A percentile compares a stretch with the other conserved stretches of the same genome.
phyloP scores from a whole-genome alignment of 768 basidiomycete genomes.

The Chalciporus chontae region DNA sequence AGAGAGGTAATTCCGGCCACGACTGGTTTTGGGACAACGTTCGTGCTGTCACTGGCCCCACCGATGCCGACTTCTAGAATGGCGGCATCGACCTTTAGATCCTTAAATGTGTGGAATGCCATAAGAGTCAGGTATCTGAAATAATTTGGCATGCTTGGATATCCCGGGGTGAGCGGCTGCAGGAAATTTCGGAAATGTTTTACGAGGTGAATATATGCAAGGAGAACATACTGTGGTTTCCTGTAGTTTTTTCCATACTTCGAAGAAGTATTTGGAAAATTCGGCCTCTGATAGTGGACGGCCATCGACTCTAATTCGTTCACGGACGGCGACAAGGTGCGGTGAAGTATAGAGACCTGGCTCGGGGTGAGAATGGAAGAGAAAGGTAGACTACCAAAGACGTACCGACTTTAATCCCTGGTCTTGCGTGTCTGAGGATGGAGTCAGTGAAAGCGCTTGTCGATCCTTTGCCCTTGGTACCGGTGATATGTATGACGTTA shows the following conservation, averaged over 20 bases:
- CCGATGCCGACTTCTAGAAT: slow-evolving; percentile 97
- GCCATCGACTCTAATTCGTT: slow-evolving; percentile 93
- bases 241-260: slow-evolving; percentile 88
- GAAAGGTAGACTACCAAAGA: background rate
- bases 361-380: background rate
- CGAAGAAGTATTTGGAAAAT: slow-evolving; percentile 91
- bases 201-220: background rate
- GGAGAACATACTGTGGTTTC: slow-evolving; percentile 52
- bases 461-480: slow-evolving; percentile 98
- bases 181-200: slow-evolving; percentile 1
- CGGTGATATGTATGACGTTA: slow-evolving; percentile 95
- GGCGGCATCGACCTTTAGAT: slow-evolving; percentile 80
- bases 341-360: slow-evolving; percentile 95
- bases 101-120: slow-evolving; percentile 86
- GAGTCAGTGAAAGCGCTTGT: slow-evolving; percentile 92
- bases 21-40: slow-evolving; percentile 88
- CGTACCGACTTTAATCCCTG: slow-evolving; percentile 81
- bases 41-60: slow-evolving; percentile 92
- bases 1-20: slow-evolving; percentile 87
- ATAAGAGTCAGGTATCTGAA: slow-evolving; percentile 92
- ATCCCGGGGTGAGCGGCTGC: slow-evolving; percentile 49
- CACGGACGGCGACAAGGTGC: slow-evolving; percentile 92
- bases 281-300: slow-evolving; percentile 81
- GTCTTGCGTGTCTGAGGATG: slow-evolving; percentile 70
- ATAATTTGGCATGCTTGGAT: slow-evolving; percentile 80